phyloP scores from a whole-genome alignment of 1,284 basidiomycete genomes.

The Ustilago hordei region DNA sequence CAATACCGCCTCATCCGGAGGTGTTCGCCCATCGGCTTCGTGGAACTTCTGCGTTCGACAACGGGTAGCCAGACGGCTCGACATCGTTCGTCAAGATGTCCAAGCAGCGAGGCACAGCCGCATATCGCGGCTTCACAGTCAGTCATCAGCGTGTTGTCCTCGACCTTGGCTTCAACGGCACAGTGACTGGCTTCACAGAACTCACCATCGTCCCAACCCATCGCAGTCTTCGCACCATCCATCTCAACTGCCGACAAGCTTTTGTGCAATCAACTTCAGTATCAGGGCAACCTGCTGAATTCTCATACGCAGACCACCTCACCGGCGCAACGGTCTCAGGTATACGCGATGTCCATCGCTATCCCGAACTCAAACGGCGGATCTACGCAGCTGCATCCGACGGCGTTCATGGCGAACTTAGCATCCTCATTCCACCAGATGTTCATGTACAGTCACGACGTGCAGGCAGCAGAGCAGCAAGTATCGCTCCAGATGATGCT shows the following conservation, averaged over 20 bases:
- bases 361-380: constrained; percentile 93
- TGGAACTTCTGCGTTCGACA: neutral
- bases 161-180: constrained; percentile 83
- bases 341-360: constrained; percentile 81
- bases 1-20: neutral
- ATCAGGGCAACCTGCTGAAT: constrained; percentile 73
- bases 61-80: neutral
- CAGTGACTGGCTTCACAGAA: constrained; percentile 78
- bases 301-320: constrained; percentile 81
- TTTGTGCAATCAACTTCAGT: constrained; percentile 82
- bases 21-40: neutral
- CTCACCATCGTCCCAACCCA: constrained; percentile 84
- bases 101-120: constrained; percentile 40
- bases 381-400: constrained; percentile 90
- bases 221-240: constrained; percentile 80
- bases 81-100: constrained; percentile 27
- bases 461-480: constrained; percentile 32
- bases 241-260: constrained; percentile 87
- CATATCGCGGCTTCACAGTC: constrained; percentile 64
- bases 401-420: constrained; percentile 91
- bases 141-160: constrained; percentile 88
- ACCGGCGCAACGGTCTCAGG: constrained; percentile 77
- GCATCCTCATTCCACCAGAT: constrained; percentile 86
- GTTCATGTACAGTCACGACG: constrained; percentile 40
- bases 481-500: constrained; percentile 34